phyloP scores from a whole-genome alignment of 2,329 filamentous ascomycete species.

The Diaporthe citrichinensis region DNA sequence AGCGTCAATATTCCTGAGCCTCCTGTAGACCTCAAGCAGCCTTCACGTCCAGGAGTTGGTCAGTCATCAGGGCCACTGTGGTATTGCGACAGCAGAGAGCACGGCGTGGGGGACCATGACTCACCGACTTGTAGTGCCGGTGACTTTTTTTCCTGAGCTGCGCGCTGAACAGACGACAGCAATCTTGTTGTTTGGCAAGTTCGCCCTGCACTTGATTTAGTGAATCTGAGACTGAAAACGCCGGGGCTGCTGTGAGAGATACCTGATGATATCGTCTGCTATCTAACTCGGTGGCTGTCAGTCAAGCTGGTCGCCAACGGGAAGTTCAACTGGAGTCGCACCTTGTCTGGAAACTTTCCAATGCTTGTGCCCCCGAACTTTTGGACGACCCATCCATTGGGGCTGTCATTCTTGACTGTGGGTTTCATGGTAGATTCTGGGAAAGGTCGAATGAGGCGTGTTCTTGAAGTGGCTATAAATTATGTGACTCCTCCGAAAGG shows the following conservation, averaged over 20 bases:
- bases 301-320: slow-evolving; percentile 21
- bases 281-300: slow-evolving; percentile 57
- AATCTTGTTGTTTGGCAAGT: slow-evolving; percentile 78
- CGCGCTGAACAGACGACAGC: slow-evolving; percentile 96
- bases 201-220: slow-evolving; percentile 60
- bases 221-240: slow-evolving; percentile 36
- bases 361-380: slow-evolving; percentile 97
- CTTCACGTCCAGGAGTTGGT: slow-evolving; percentile 50
- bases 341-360: slow-evolving; percentile 88
- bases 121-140: slow-evolving; percentile 95
- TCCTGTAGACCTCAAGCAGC: slow-evolving; percentile 72
- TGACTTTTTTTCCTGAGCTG: slow-evolving; percentile 93
- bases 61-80: background rate
- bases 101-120: slow-evolving; percentile 53
- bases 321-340: slow-evolving; percentile 45
- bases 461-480: background rate
- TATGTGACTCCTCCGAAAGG: background rate
- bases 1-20: slow-evolving; percentile 67
- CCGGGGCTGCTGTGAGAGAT: slow-evolving; percentile 48
- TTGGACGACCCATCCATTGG: slow-evolving; percentile 84
- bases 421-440: slow-evolving; percentile 44
- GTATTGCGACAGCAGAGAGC: slow-evolving; percentile 11
- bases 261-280: slow-evolving; percentile 79
- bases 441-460: background rate
- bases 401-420: slow-evolving; percentile 48